These are phyloP conservation scores for Rubia balearica DNA, from an alignment of 305 asterid genomes.

Conservation along the genomic window DNA sequence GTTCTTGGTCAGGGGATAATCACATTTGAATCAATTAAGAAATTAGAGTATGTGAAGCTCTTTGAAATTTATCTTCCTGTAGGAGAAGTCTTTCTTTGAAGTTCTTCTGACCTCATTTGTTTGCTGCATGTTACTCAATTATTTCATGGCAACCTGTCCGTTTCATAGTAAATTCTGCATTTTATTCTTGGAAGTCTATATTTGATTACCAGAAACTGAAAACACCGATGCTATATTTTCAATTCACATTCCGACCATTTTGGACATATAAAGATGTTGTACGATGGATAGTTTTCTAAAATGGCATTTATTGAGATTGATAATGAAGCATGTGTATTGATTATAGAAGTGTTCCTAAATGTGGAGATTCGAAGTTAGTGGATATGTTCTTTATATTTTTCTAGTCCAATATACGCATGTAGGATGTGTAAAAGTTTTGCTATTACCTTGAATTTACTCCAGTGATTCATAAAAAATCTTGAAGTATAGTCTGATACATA, in stretches of 20 bases:
- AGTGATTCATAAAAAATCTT: background rate
- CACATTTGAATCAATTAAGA: slow-evolving; percentile 63
- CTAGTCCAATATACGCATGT: background rate
- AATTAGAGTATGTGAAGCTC: slow-evolving; percentile 51
- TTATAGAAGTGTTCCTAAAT: background rate
- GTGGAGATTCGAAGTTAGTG: background rate
- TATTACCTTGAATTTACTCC: background rate
- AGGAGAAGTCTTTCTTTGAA: background rate
- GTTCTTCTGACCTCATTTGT: background rate
- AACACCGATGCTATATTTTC: background rate
- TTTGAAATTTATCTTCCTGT: slow-evolving; percentile 4
- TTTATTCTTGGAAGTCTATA: background rate
- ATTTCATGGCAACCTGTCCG: background rate
- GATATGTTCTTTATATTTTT: background rate
- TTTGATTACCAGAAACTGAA: background rate
- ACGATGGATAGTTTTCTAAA: too few species aligned
- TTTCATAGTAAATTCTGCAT: background rate
- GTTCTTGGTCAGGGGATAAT: slow-evolving; percentile 59
- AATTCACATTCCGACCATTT: too few species aligned
- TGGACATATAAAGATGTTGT: too few species aligned
- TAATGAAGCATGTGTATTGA: background rate
- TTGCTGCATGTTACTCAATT: background rate
- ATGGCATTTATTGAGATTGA: background rate
- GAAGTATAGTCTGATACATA: background rate
- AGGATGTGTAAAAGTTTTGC: background rate